These are phyloP conservation scores for Lathyrus sativus DNA, from an alignment of 306 rosid genomes.

Conservation along the genomic window DNA sequence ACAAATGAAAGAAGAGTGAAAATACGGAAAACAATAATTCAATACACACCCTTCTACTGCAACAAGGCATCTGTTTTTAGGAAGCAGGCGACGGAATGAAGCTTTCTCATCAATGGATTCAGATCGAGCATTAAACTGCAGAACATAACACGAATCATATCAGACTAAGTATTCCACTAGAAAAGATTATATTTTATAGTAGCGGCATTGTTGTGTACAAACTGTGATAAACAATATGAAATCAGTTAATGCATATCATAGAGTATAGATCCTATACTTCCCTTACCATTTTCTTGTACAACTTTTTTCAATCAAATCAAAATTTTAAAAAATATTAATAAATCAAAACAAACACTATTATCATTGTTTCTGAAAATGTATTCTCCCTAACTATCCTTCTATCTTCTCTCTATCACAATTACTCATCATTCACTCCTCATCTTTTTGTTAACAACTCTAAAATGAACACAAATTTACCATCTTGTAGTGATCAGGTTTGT, in stretches of 20 bases:
- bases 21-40: conserved; percentile 6
- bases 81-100: conserved; percentile 75
- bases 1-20: neutral
- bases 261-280: too few relatives aligned
- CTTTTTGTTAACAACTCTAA: too few relatives aligned
- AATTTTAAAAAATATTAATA: too few relatives aligned
- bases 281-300: too few relatives aligned
- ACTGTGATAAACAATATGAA: conserved; percentile 21
- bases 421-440: neutral
- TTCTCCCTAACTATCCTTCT: neutral
- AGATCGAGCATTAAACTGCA: conserved; percentile 87
- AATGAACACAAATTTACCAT: conserved; percentile 51
- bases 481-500: conserved; percentile 77
- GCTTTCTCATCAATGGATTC: conserved; percentile 75
- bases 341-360: too few relatives aligned
- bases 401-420: neutral
- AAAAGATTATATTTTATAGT: conserved; percentile 4
- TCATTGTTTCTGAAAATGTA: too few relatives aligned
- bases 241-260: conserved; percentile 5
- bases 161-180: conserved; percentile 13
- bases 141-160: conserved; percentile 21
- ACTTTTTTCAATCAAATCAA: too few relatives aligned
- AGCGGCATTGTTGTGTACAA: conserved; percentile 2
- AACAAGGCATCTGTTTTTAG: conserved; percentile 80
- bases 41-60: conserved; percentile 73